Base-by-base conservation (phyloP, 768 basidiomycete genomes). In the Leccinum truebloodii region DNA sequence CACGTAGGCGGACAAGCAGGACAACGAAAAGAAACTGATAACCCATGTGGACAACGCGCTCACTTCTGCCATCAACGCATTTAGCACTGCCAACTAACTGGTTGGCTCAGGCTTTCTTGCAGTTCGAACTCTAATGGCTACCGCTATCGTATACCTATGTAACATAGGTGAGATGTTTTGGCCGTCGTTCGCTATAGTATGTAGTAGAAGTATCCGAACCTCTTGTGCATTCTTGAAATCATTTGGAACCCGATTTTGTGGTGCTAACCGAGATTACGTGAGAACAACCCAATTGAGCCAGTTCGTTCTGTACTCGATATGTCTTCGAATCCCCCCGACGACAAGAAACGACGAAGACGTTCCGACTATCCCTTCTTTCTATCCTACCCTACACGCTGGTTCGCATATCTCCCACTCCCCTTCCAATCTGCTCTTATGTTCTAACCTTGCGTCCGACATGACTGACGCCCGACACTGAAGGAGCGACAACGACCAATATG, bases 401-500 rank as follows among this genome's bases (percentile, higher is more conserved):
- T 52, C 58, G 63, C 52, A 61, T 30, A 57, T 14, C 62, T 35
- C 58, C 18, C 22, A 59, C 60, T 32, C 41, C 37, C 39, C 3
- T 34, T 8, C 20, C n/a, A 24, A 55, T 41, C 48, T 60, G 37
- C 41, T 4, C 7, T 44, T n/a, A 3, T 30, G 14, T 24, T 59
- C 67, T 69, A 46, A 69, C 59, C 16, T 44, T 20, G 12, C 35
- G 6, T 46, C n/a, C 32, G 18, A 50, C 9, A n/a, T 57, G 55
- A 22, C 24, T 35, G 13, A 13, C 12, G 1, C 52, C 28, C 22
- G 10, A 30, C 6, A 53, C 6, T 28, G n/a, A 63, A 93, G 91
- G 91, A 89, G 83, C 65, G 91, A 93, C 79, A 93, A 92, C 67
- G 91, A 93, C 77, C 90, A 92, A 66, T 93, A 93, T 69, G 80